phyloP scores from a whole-genome alignment of 2,329 filamentous ascomycete species.

The Colletotrichum acutatum region DNA sequence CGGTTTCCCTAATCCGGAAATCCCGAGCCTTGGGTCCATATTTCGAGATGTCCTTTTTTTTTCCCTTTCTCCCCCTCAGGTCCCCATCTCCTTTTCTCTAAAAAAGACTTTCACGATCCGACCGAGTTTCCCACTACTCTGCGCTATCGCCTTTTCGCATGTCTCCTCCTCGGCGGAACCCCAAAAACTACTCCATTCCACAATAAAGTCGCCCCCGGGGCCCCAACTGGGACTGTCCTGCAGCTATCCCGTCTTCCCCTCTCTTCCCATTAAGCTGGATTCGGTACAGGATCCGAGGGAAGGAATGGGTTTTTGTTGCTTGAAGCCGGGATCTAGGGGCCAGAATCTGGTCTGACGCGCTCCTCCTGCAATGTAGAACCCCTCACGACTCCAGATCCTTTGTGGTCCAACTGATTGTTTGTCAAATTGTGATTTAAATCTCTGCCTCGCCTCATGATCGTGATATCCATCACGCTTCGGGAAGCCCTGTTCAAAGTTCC shows the following conservation, averaged over 20 bases:
- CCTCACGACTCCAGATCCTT: no score
- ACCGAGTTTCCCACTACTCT: background rate
- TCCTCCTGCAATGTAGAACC: background rate
- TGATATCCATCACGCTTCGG: background rate
- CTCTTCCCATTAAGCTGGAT: conserved; percentile 25
- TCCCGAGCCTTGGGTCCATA: conserved; percentile 20
- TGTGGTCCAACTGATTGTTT: background rate
- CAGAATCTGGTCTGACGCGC: background rate
- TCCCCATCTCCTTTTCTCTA: background rate
- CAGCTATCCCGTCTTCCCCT: conserved; percentile 3
- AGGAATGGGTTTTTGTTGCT: background rate
- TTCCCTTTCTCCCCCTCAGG: background rate
- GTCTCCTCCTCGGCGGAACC: background rate
- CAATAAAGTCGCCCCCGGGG: conserved; percentile 13
- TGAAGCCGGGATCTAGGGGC: background rate
- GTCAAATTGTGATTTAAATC: background rate
- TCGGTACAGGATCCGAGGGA: conserved; percentile 24
- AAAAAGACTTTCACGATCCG: conserved; percentile 1
- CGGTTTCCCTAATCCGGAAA: conserved; percentile 18
- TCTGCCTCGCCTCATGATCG: conserved; percentile 16
- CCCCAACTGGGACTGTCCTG: conserved; percentile 11
- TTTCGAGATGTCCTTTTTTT: background rate
- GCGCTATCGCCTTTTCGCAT: background rate
- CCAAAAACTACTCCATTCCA: background rate
- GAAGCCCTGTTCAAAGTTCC: background rate